phyloP scores from a whole-genome alignment of 225 moss, liverwort and hornwort genomes.

The Neckera pumila region DNA sequence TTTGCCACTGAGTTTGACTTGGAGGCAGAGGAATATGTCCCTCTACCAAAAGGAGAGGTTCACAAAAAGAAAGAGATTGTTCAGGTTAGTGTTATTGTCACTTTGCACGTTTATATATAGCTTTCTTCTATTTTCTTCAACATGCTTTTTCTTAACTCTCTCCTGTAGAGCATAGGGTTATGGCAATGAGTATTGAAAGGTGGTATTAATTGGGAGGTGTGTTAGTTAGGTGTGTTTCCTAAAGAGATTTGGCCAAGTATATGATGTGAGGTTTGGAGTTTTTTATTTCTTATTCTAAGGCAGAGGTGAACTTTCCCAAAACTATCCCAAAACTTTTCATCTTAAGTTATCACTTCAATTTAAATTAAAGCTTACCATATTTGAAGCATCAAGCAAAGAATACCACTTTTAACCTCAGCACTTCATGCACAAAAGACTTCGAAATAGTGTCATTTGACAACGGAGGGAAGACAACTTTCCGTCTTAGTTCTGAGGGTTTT shows the following conservation, averaged over 20 bases:
- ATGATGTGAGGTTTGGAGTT: neutral
- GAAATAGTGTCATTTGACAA: neutral
- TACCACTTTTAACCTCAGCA: neutral
- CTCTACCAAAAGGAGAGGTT: slow-evolving; percentile 89
- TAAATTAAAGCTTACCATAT: neutral
- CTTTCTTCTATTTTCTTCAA: neutral
- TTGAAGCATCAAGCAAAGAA: neutral
- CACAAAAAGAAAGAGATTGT: slow-evolving; percentile 99
- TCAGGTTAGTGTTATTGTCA: slow-evolving; percentile 36
- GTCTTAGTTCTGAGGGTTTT: neutral
- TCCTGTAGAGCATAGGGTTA: neutral
- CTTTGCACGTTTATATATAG: neutral
- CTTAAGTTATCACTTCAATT: neutral
- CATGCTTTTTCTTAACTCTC: neutral
- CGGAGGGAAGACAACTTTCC: neutral
- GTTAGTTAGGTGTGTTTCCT: neutral
- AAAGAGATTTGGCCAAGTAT: neutral
- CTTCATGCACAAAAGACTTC: neutral
- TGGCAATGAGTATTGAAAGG: neutral
- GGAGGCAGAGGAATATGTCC: slow-evolving; percentile 93
- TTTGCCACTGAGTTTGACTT: slow-evolving; percentile 96
- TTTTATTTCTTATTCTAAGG: neutral
- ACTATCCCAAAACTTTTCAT: neutral
- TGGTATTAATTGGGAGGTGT: neutral
- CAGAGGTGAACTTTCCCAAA: neutral